Evolutionary conservation across 208 protist species (phyloP).

Genomic region (Trypanosoma conorhini): DNA sequence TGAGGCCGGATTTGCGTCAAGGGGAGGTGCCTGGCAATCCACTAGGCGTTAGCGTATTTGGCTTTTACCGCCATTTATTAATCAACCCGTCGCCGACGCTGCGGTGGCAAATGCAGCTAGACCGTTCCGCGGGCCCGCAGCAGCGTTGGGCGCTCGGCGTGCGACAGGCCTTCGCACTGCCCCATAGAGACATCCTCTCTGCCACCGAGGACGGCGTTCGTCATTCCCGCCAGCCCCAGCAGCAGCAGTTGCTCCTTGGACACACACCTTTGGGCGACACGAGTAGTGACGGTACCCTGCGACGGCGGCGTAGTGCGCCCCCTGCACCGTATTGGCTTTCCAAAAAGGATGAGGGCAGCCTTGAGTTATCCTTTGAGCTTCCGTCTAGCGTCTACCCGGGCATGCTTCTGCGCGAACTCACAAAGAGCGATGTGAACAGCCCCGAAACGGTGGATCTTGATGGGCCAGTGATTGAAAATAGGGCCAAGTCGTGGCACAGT

Average conservation of each 20-base stretch:
- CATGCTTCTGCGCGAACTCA: slow-evolving; percentile 82
- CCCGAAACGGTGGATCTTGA: slow-evolving; percentile 79
- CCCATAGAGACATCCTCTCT: background rate
- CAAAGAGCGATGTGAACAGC: slow-evolving; percentile 84
- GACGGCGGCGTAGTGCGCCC: slow-evolving; percentile 29
- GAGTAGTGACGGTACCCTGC: background rate
- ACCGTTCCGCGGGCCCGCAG: slow-evolving; percentile 12
- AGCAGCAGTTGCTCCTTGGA: slow-evolving; percentile 11
- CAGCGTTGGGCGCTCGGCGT: slow-evolving; percentile 30
- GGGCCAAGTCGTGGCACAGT: slow-evolving; percentile 41
- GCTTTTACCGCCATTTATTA: slow-evolving; percentile 31
- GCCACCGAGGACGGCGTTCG: background rate
- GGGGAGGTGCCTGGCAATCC: slow-evolving; percentile 45
- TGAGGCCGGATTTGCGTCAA: slow-evolving; percentile 29
- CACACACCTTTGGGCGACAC: background rate
- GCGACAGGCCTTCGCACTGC: slow-evolving; percentile 17
- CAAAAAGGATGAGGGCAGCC: slow-evolving; percentile 49
- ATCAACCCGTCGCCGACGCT: slow-evolving; percentile 29
- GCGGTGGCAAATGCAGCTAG: slow-evolving; percentile 20
- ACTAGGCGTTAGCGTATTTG: slow-evolving; percentile 39
- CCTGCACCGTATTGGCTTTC: slow-evolving; percentile 76
- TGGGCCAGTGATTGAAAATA: slow-evolving; percentile 36
- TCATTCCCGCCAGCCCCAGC: background rate
- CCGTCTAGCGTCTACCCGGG: slow-evolving; percentile 68
- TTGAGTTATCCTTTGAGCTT: slow-evolving; percentile 64